Evolutionary conservation across 106 monocot genomes (phyloP).

Genomic region (Phalaenopsis aphrodite): DNA sequence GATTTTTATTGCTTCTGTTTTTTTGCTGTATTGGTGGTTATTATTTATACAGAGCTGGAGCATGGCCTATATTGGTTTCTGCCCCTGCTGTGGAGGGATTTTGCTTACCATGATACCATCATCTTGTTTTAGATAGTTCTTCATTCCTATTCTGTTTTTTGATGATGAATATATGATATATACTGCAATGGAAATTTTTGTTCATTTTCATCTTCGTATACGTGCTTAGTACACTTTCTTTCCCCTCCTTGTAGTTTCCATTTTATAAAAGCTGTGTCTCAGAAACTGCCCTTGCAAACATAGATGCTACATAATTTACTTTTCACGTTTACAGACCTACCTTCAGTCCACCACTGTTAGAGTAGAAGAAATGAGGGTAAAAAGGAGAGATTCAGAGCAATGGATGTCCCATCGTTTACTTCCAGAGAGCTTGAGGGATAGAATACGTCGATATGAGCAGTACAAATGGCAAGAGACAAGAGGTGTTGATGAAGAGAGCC

Average conservation of each 20-base stretch:
- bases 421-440: constrained; percentile 66
- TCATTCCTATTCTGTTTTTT: background rate
- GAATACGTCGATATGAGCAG: constrained; percentile 87
- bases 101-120: background rate
- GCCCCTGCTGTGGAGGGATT: background rate
- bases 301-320: background rate
- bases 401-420: constrained; percentile 96
- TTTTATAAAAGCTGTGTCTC: background rate
- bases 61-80: background rate
- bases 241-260: background rate
- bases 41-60: no score
- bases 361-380: constrained; percentile 97
- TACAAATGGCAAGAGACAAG: constrained; percentile 95
- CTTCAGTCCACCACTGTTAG: constrained; percentile 87
- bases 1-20: background rate
- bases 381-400: constrained; percentile 82
- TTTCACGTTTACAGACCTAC: constrained; percentile 55
- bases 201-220: background rate
- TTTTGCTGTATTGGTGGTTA: no score
- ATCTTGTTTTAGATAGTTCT: background rate
- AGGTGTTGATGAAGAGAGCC: constrained; percentile 82
- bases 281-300: background rate
- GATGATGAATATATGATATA: background rate
- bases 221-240: background rate
- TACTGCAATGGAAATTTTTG: background rate